These are phyloP conservation scores for Drechslerella coelobrocha DNA, from an alignment of 2,329 filamentous ascomycete species.

Conservation along the genomic window DNA sequence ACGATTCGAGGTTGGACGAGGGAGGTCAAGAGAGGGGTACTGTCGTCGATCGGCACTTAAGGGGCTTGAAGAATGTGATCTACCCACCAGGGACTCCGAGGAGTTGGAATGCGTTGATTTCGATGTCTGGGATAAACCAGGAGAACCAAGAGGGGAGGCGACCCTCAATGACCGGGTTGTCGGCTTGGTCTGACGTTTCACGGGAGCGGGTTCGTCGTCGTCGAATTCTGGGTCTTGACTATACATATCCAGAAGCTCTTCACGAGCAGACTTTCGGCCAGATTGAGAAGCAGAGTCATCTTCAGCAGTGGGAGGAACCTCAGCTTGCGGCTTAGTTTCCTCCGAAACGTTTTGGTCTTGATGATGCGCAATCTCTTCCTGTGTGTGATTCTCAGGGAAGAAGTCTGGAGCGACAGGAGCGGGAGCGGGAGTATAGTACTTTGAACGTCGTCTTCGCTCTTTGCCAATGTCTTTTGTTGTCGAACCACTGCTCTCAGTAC, in stretches of 20 bases:
- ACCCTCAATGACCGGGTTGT: constrained; percentile 26
- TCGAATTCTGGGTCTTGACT: constrained; percentile 43
- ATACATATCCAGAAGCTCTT: constrained; percentile 43
- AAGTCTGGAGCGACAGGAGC: constrained; percentile 39
- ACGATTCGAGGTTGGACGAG: constrained; percentile 38
- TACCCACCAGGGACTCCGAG: constrained; percentile 31
- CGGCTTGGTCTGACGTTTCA: constrained; percentile 47
- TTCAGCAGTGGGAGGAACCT: constrained; percentile 4
- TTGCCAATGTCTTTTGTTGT: constrained; percentile 36
- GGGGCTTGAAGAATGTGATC: constrained; percentile 34
- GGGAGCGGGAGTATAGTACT: constrained; percentile 43
- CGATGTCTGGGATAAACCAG: constrained; percentile 38
- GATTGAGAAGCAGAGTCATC: constrained; percentile 13
- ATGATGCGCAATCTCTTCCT: constrained; percentile 28
- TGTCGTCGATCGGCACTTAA: constrained; percentile 36
- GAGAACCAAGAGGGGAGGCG: constrained; percentile 37
- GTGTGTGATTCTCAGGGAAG: constrained; percentile 37
- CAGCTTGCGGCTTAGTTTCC: constrained; percentile 9
- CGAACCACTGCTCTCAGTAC: constrained; percentile 24
- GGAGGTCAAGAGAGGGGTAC: constrained; percentile 37
- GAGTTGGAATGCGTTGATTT: constrained; percentile 40
- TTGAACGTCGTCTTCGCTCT: constrained; percentile 33
- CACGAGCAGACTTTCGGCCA: constrained; percentile 37
- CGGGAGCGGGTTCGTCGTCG: constrained; percentile 36
- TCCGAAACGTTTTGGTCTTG: constrained; percentile 7